Evolutionary conservation across 208 protist species (phyloP).

Genomic region (Angomonas ambiguus): DNA sequence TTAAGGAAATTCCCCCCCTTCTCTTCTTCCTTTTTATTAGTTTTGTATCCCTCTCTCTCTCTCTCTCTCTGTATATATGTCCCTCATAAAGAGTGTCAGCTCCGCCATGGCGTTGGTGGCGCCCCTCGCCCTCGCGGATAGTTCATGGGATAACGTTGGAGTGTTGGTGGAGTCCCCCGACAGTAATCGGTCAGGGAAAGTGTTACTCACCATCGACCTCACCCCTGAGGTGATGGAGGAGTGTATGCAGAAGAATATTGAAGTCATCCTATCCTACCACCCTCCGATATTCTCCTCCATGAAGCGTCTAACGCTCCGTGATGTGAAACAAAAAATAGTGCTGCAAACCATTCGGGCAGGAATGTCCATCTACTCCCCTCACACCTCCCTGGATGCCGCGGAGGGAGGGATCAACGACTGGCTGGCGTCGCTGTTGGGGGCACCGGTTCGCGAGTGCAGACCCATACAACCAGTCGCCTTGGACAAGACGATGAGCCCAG

Average conservation of each 20-base stretch:
- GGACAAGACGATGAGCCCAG: conserved; percentile 19
- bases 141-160: conserved; percentile 93
- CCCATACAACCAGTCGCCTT: conserved; percentile 49
- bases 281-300: conserved; percentile 82
- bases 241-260: conserved; percentile 49
- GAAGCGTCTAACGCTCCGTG: conserved; percentile 69
- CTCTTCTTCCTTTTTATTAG: conserved; percentile 11
- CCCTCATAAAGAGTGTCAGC: conserved; percentile 50
- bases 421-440: conserved; percentile 62
- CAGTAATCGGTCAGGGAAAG: conserved; percentile 35
- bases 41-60: background rate
- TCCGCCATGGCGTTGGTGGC: conserved; percentile 76
- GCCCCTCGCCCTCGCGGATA: conserved; percentile 82
- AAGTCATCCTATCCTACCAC: conserved; percentile 91
- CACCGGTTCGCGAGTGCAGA: conserved; percentile 5
- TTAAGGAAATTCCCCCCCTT: too few species aligned
- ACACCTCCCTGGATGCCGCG: conserved; percentile 85
- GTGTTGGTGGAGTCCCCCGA: conserved; percentile 85
- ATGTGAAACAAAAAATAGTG: conserved; percentile 70
- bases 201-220: conserved; percentile 90
- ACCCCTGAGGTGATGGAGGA: conserved; percentile 88
- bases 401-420: conserved; percentile 91
- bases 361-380: conserved; percentile 91
- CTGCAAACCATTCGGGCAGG: conserved; percentile 57
- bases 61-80: conserved; percentile 20